phyloP scores from a whole-genome alignment of 139 green algal species.

The Klebsormidium nitens region DNA sequence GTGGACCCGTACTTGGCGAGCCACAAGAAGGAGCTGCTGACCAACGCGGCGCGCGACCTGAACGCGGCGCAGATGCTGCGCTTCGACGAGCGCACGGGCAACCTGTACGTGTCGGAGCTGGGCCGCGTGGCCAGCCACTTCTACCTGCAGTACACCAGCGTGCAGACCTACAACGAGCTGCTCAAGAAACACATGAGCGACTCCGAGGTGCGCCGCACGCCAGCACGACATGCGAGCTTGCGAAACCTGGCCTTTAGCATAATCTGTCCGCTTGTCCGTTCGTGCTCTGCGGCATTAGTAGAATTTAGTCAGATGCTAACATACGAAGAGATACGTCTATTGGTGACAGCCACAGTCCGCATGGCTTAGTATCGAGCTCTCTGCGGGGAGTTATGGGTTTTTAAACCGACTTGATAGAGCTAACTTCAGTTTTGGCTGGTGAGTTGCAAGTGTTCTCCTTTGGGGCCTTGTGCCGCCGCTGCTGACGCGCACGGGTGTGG shows the following conservation, averaged over 20 bases:
- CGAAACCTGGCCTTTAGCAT: neutral
- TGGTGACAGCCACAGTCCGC: no score
- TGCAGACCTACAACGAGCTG: constrained; percentile 77
- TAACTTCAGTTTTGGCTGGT: no score
- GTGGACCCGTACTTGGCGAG: constrained; percentile 62
- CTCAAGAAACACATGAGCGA: constrained; percentile 77
- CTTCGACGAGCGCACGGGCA: constrained; percentile 82
- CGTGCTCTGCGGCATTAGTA: no score
- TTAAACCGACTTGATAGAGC: no score
- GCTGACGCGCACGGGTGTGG: neutral
- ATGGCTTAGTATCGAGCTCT: no score
- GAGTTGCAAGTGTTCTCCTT: no score
- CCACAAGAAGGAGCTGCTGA: constrained; percentile 57
- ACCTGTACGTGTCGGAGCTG: constrained; percentile 90
- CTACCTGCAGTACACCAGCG: constrained; percentile 78
- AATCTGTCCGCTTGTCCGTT: no score
- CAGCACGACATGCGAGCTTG: neutral
- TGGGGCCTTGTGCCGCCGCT: no score
- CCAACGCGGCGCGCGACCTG: constrained; percentile 61
- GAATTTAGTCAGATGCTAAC: no score
- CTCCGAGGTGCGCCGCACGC: constrained; percentile 43
- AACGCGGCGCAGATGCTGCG: constrained; percentile 75
- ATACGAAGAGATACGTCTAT: no score
- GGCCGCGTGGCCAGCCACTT: constrained; percentile 86
- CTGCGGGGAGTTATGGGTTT: no score